A percentile compares a stretch with the other conserved stretches of the same genome.
Evolutionary conservation across 169 alveolate genomes (phyloP).

Genomic region (Amoebophrya sp.): DNA sequence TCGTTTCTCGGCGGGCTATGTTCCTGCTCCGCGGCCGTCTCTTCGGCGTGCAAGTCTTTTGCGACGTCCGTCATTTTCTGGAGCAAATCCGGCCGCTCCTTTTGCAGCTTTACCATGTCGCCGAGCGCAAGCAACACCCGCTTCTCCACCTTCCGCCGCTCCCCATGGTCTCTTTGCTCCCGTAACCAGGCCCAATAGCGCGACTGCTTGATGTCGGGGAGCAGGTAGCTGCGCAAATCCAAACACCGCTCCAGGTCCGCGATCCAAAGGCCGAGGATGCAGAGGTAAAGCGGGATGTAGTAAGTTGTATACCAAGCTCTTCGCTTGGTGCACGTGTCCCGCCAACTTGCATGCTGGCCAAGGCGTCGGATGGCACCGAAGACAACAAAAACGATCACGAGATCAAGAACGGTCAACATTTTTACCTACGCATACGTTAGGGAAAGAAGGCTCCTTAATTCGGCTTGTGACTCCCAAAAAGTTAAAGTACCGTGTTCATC

Average conservation of each 20-base stretch:
- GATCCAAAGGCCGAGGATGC: not conserved
- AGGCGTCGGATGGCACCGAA: not conserved
- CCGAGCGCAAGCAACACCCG: too few species aligned
- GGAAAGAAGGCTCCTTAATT: too few species aligned
- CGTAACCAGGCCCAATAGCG: not conserved
- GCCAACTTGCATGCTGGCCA: not conserved
- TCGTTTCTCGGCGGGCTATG: too few species aligned
- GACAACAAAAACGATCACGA: not conserved
- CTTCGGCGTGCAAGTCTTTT: too few species aligned
- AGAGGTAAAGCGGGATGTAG: not conserved
- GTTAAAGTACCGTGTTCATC: too few species aligned
- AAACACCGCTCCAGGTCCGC: not conserved
- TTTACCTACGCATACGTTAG: not conserved
- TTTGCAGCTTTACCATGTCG: not conserved
- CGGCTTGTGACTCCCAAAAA: too few species aligned
- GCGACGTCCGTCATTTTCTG: not conserved
- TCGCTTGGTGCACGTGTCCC: not conserved
- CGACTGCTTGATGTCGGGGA: not conserved
- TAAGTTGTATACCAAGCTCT: not conserved
- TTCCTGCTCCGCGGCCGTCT: too few species aligned
- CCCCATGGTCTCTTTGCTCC: too few species aligned
- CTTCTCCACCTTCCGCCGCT: not conserved
- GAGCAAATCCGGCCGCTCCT: not conserved
- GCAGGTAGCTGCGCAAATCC: not conserved
- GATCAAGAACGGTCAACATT: conserved; percentile 17